Evolutionary conservation across 2,329 filamentous ascomycete species (phyloP), one percentile per base, ranked within the genome.

Genomic region (Fusarium beomiforme): DNA sequence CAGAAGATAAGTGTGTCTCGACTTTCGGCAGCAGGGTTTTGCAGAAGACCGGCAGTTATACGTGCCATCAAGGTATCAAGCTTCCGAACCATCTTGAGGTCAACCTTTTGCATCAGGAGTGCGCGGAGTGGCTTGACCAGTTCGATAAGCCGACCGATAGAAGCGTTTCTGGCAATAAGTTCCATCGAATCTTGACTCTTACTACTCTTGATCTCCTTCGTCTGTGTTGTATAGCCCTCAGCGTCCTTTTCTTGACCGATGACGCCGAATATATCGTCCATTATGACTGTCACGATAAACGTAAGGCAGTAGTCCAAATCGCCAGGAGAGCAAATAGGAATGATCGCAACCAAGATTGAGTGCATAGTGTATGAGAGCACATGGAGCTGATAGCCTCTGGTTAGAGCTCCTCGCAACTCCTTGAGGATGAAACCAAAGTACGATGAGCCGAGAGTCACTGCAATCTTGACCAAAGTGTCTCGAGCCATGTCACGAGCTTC

Each of bases 101-200:
- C 93, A 54, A 99, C 88, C 78, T 93, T 96, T 80, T 98, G 94
- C 59, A 91, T 86, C 39, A 99, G 83, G 23, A 99, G 85, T 11
- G 90, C 86, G 75, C 93, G 92, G 49, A 98, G 85, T 2, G 96
- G 97, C 57, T 87, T 87, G 54, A 98, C 87, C 7, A 99, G 88
- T 53, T 91, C 89, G 50, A 91, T 90, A 9, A 98, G 86, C 61
- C 91, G 89, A 55, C 83, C 85, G 26, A 98, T 85, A 3, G 94
- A 95, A 3, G 93, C 91, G 50, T 91, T 94, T 77, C 91, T 93
- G 29, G 96, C 92, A 71, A 98, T 87, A 19, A 98, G 85, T 80
- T 98, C 95, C 91, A 98, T 97, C 1, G 96, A 97, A 78, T 99
- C 97, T 77, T 95, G 97, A 78, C 95, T 98, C 85, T 98, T 99